Evolutionary conservation across 202 grass and related monocot genomes (phyloP), one percentile per base, ranked within the genome.

Genomic region (Alloteropsis angusta): DNA sequence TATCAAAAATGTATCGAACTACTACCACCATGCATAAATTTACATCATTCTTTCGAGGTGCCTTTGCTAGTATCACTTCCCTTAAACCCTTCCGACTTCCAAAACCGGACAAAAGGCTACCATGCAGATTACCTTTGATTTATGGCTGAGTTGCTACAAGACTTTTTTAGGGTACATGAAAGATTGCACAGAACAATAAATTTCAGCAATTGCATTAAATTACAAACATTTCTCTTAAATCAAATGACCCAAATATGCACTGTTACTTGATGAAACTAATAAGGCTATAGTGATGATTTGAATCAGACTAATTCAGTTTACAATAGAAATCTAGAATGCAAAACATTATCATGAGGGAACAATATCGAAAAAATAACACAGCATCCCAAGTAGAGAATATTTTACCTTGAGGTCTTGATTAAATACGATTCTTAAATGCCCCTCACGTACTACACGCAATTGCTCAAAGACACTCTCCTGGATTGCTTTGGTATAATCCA

Each of bases 401-500:
- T 78, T 73, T 84, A 95, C 95, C 87, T 98, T 99, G 71, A 99
- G 86, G 84, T 99, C 96, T 41, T 88, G 86, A 83, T 98, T 98
- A 84, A 99, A 99, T 87, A 99, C 82, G 73, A 99, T 89, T 79
- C 92, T 90, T 70, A 99, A 80, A 79, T 96, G 96, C 39, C 92
- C 96, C 85, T 99, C 96, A 17, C 96, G 92, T 71, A 99, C 96
- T 23, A 99, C 96, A 50, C 96, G 90, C 41, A 99, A 72, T 72
- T 96, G 96, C 47, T 96, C 96, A 89, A 98, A 98, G 60, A 98
- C 90, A 82, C 87, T 98, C 86, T 98, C 96, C 52, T 98, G 96
- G 68, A 98, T 95, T 18, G 92, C 96, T 79, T 95, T 98, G 6
- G 89, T 75, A 82, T 98, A 98, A 84, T 98, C 96, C 60, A 98